These are phyloP conservation scores for Backusella psychrophila DNA, from an alignment of 192 early-diverging fungal genomes.

Conservation along the genomic window DNA sequence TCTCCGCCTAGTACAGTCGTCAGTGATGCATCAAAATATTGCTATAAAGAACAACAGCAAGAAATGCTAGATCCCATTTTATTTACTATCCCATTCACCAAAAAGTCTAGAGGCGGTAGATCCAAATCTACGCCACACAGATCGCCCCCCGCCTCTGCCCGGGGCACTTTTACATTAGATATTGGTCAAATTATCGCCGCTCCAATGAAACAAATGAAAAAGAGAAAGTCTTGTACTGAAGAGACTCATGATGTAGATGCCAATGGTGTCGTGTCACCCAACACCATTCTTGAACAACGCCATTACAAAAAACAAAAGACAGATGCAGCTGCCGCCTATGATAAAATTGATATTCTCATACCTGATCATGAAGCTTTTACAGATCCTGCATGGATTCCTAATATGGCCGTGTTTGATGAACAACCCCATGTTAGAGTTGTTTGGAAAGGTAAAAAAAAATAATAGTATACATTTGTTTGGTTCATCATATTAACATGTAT, in stretches of 20 bases:
- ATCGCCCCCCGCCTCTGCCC: background rate
- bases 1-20: background rate
- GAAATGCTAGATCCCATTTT: conserved; percentile 4
- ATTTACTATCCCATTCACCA: background rate
- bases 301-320: conserved; percentile 13
- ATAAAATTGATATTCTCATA: conserved; percentile 19
- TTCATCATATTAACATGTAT: background rate
- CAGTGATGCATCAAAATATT: background rate
- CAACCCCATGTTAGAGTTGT: conserved; percentile 15
- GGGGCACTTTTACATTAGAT: conserved; percentile 11
- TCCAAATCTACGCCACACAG: conserved; percentile 9
- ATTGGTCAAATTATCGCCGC: background rate
- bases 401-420: conserved; percentile 16
- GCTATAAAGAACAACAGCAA: background rate
- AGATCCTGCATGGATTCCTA: conserved; percentile 20
- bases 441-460: conserved; percentile 26
- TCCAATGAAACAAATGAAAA: background rate
- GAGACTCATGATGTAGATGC: background rate
- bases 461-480: background rate
- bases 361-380: conserved; percentile 12
- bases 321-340: conserved; percentile 17
- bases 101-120: background rate
- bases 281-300: background rate
- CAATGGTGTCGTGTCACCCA: background rate
- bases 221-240: background rate